Conservation (phyloP, 257 asterid genomes). For the Solanum lycopersicoides region DNA sequence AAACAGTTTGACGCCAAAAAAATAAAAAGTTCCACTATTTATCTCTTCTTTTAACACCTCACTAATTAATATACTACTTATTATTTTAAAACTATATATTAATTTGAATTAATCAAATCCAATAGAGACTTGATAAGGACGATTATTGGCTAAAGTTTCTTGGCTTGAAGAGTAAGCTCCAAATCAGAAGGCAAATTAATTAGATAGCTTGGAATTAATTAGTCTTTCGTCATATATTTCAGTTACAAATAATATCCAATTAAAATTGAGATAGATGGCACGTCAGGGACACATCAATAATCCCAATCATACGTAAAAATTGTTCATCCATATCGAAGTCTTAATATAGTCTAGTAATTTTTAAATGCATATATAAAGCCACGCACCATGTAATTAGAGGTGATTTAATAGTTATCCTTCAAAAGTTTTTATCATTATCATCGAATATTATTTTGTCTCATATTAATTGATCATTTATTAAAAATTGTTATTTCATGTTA, state of each 20-base stretch:
- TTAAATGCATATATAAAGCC: background rate
- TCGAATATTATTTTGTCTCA: no score
- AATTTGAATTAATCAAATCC: background rate
- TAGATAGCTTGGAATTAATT: background rate
- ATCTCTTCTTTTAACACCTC: no score
- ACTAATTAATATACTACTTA: no score
- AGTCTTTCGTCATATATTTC: background rate
- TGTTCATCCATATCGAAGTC: background rate
- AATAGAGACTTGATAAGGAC: constrained; percentile 1
- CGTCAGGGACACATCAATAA: background rate
- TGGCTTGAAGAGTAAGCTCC: constrained; percentile 14
- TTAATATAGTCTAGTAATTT: background rate
- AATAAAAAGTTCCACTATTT: no score
- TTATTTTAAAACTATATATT: no score
- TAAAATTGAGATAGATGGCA: background rate
- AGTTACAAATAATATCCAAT: background rate
- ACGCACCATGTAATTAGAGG: background rate
- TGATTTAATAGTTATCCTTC: background rate
- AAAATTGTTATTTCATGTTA: no score
- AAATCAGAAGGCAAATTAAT: background rate
- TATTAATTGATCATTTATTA: no score
- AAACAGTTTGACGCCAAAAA: no score
- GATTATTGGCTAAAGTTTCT: constrained; percentile 14
- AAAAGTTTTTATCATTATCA: background rate
- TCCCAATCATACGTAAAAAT: background rate